These are phyloP conservation scores for Ambrosia artemisiifolia DNA, from an alignment of 129 eudicot species.

Conservation along the genomic window DNA sequence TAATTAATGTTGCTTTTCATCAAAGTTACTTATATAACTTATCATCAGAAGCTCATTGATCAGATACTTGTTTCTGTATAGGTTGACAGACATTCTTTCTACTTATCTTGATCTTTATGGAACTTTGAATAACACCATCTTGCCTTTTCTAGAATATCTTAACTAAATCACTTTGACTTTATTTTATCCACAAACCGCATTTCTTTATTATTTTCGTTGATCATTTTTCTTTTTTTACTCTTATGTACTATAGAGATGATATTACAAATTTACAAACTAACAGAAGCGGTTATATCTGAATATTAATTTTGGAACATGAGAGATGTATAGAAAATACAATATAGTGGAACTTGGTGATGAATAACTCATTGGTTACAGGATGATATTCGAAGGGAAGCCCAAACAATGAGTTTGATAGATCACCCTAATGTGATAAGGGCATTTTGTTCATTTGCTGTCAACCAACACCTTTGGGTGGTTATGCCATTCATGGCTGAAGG, in stretches of 20 bases:
- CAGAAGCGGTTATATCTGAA: neutral
- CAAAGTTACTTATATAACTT: neutral
- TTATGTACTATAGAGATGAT: neutral
- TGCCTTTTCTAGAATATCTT: neutral
- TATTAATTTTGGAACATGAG: too few species aligned
- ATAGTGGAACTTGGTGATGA: conserved; percentile 6
- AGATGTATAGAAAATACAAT: neutral
- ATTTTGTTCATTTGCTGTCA: conserved; percentile 87
- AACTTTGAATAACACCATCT: neutral
- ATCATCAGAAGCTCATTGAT: neutral
- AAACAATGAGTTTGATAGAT: conserved; percentile 84
- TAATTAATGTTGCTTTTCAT: neutral
- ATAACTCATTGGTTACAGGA: conserved; percentile 56
- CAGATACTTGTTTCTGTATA: neutral
- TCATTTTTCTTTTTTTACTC: neutral
- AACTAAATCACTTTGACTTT: neutral
- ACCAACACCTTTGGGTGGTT: conserved; percentile 92
- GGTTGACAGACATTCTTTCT: neutral
- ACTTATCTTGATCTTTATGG: neutral
- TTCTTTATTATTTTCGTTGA: neutral
- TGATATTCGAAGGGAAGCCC: conserved; percentile 98
- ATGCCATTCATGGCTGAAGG: conserved; percentile 99
- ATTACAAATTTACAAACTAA: conserved; percentile 7
- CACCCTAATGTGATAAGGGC: conserved; percentile 92
- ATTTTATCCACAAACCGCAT: neutral